Evolutionary conservation across 139 green algal species (phyloP).

Genomic region (Chlorella sp.): DNA sequence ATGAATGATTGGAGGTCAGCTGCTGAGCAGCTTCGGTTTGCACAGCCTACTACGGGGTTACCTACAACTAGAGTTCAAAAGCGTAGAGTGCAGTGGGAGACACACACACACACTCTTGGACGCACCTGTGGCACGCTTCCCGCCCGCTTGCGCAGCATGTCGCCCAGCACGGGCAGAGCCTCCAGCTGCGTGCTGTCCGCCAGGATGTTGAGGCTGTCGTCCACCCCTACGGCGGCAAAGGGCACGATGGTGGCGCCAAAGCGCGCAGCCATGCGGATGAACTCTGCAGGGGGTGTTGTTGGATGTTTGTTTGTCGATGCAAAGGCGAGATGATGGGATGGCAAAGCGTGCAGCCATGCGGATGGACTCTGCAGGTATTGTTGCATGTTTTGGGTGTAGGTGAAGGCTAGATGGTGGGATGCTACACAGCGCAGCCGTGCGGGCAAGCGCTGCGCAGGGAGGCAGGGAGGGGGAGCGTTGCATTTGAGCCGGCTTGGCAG

Average conservation of each 20-base stretch:
- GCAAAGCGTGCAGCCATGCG: slow-evolving; percentile 86
- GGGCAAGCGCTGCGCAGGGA: slow-evolving; percentile 84
- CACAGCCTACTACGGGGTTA: too few species aligned
- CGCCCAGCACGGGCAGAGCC: slow-evolving; percentile 66
- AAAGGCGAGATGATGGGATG: slow-evolving; percentile 47
- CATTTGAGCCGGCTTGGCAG: not conserved
- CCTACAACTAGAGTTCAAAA: too few species aligned
- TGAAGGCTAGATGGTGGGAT: slow-evolving; percentile 96
- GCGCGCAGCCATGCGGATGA: slow-evolving; percentile 90
- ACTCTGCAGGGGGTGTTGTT: slow-evolving; percentile 67
- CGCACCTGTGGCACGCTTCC: slow-evolving; percentile 40
- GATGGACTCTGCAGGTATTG: slow-evolving; percentile 94
- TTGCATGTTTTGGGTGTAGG: too few species aligned
- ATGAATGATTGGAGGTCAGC: too few species aligned
- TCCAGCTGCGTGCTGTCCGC: slow-evolving; percentile 68
- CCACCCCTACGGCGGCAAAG: slow-evolving; percentile 87
- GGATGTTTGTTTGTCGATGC: not conserved
- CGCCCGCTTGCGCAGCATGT: slow-evolving; percentile 47
- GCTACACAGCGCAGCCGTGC: slow-evolving; percentile 86
- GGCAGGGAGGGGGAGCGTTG: too few species aligned
- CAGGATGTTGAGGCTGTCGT: slow-evolving; percentile 76
- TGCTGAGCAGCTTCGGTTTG: too few species aligned
- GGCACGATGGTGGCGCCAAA: slow-evolving; percentile 94
- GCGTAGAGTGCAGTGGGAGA: too few species aligned
- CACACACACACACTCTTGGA: not conserved